phyloP scores from a whole-genome alignment of 2,329 filamentous ascomycete genomes.

The Talaromyces sp. region DNA sequence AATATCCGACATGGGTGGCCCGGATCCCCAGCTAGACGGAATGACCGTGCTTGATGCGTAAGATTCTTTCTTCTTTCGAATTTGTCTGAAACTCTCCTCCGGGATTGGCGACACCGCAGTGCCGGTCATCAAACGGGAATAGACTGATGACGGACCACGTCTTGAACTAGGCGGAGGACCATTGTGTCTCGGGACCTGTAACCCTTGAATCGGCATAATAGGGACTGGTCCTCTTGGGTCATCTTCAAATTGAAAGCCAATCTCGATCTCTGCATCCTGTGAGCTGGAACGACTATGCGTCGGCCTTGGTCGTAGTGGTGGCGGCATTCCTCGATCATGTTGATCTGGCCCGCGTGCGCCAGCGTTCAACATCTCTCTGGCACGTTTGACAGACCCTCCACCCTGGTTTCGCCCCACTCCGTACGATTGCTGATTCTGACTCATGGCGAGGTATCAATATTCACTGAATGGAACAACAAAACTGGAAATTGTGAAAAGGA shows the following conservation, averaged over 20 bases:
- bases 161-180: constrained; percentile 31
- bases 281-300: constrained; percentile 18
- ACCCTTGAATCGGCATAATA: constrained; percentile 18
- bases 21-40: constrained; percentile 64
- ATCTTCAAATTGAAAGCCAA: constrained; percentile 17
- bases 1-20: constrained; percentile 48
- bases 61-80: constrained; percentile 55
- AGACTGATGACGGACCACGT: constrained; percentile 50
- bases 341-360: constrained; percentile 5
- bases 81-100: constrained; percentile 61
- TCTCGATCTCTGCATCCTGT: constrained; percentile 15
- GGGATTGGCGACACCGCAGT: constrained; percentile 74
- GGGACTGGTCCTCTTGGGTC: constrained; percentile 18
- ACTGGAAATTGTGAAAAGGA: background rate
- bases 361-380: constrained; percentile 18
- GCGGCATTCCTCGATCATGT: constrained; percentile 35
- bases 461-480: background rate
- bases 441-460: constrained; percentile 14
- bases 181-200: constrained; percentile 24
- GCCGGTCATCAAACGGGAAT: constrained; percentile 49
- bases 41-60: constrained; percentile 71
- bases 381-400: constrained; percentile 19
- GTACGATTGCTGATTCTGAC: constrained; percentile 12
- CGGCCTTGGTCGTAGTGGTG: constrained; percentile 41
- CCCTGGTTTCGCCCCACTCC: background rate